Base-by-base conservation (phyloP, 2,329 filamentous ascomycete genomes). In the Fusarium pseudograminearum region DNA sequence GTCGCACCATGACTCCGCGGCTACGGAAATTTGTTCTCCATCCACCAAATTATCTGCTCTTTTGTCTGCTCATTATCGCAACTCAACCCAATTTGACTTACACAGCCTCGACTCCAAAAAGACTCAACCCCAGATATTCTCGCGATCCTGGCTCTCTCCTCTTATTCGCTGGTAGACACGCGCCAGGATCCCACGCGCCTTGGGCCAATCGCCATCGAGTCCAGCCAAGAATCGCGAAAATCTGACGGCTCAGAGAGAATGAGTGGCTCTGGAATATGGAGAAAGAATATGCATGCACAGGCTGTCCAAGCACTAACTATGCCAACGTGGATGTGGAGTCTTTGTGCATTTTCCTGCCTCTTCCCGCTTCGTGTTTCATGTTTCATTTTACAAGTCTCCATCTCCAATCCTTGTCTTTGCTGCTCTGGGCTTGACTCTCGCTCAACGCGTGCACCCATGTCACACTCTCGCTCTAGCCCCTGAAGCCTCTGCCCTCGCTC, bases 11-110 rank as follows among this genome's bases (percentile, higher is more conserved):
- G 45, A 46, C 44, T 34, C 64, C 57, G 73, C 74, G 74, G 71
- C 59, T 76, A 74, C 60, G 57, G 70, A 75, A 53, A 76, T 76
- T 65, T 70, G 61, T 61, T 61, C 66, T 73, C 47, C 30, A 6
- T 63, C 58, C 60, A 62, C 34, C 46, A 62, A 36, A 51, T 46
- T 26, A 9, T 34, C 54, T 33, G 26, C 36, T 41, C 55, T 55
- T 61, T 61, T 47, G 61, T 48, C 45, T 10, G 22, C 47, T 51
- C 15, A 50, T 41, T 26, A 50, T 46, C 10, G 26, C 26, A 45
- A 45, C 11, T 45, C 24, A 10, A 45, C 42, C n/a, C 14, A 33
- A 18, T 18, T 41, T 45, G 26, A 60, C 51, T 69, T 59, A 45
- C 65, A 71, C 68, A 60, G 68, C 68, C 70, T 68, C 63, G 34